Percentiles rank a stretch among this genome's conserved stretches.
Conservation (phyloP, 2,329 filamentous ascomycete species). For the Ophiognomonia clavigignenti-juglandacearum region DNA sequence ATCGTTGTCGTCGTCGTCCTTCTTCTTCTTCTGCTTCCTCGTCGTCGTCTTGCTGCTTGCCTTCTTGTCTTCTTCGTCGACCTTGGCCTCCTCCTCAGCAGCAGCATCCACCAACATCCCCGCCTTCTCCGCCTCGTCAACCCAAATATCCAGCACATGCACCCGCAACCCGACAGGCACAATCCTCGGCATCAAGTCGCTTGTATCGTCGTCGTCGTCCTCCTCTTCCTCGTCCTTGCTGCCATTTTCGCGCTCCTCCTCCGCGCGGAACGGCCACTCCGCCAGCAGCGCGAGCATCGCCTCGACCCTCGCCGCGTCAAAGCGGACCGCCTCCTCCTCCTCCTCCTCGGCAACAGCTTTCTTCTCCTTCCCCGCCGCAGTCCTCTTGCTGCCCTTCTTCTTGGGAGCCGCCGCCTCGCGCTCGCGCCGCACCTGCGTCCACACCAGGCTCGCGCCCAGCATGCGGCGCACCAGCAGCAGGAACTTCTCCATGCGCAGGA, state of each 20-base stretch:
- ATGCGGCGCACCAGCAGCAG: conserved; percentile 77
- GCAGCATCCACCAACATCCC: conserved; percentile 47
- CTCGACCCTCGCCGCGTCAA: conserved; percentile 22
- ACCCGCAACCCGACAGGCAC: conserved; percentile 81
- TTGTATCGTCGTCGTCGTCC: no score
- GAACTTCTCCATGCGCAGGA: conserved; percentile 87
- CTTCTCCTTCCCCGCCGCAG: conserved; percentile 4
- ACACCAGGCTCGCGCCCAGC: conserved; percentile 63
- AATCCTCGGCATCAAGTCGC: conserved; percentile 22
- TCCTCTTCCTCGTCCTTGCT: conserved; percentile 27
- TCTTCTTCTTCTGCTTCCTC: conserved; percentile 29
- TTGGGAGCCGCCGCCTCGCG: conserved; percentile 27
- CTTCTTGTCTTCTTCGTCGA: conserved; percentile 26
- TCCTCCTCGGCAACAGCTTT: background rate
- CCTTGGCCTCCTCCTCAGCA: no score
- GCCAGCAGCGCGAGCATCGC: conserved; percentile 39
- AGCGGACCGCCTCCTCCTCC: conserved; percentile 1
- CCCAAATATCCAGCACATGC: conserved; percentile 85
- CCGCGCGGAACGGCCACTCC: conserved; percentile 22
- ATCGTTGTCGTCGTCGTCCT: conserved; percentile 32
- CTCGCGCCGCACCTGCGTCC: conserved; percentile 31
- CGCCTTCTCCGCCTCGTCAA: conserved; percentile 79
- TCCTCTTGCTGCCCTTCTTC: conserved; percentile 28
- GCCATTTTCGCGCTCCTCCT: conserved; percentile 27
- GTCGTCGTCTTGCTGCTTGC: no score